Conservation (phyloP, 2,329 filamentous ascomycete genomes). For the Hortaea sp. region DNA sequence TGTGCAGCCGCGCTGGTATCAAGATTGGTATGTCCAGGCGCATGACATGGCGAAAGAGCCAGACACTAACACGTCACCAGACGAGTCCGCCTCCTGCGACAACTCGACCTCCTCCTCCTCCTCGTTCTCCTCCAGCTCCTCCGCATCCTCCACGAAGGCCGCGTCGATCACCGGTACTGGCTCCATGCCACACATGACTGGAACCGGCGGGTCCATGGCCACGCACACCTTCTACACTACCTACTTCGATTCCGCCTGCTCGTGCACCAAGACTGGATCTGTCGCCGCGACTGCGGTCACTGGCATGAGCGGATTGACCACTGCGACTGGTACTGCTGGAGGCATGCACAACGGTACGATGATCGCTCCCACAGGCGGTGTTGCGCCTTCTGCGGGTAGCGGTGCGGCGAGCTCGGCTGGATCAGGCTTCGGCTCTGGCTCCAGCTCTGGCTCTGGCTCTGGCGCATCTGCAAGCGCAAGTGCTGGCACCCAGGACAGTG, state of each 20-base stretch:
- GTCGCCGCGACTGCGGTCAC: conserved; percentile 3
- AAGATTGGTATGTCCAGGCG: conserved; percentile 17
- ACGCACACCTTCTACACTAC: conserved; percentile 2
- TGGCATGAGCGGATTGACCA: conserved; percentile 4
- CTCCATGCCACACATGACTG: not conserved
- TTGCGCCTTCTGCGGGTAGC: not conserved
- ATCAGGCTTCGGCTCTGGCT: not conserved
- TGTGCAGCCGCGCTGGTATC: conserved; percentile 24
- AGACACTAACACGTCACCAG: too few relatives aligned
- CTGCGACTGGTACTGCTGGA: conserved; percentile 5
- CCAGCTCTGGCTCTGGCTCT: not conserved
- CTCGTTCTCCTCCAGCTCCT: conserved; percentile 7
- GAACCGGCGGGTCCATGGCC: not conserved
- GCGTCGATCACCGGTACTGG: conserved; percentile 2
- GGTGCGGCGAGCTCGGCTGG: not conserved
- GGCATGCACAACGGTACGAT: not conserved
- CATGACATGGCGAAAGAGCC: not conserved
- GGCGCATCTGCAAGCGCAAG: conserved; percentile 2
- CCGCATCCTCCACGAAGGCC: conserved; percentile 3
- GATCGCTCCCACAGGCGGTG: not conserved
- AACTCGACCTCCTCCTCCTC: conserved; percentile 6
- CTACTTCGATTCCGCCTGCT: conserved; percentile 4
- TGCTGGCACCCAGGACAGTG: conserved; percentile 1
- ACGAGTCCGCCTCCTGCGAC: not conserved
- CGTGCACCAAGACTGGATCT: conserved; percentile 1